Evolutionary conservation across 176 grass and related monocot genomes (phyloP), one percentile per base, ranked within the genome.

Genomic region (Oryza rufipogon): DNA sequence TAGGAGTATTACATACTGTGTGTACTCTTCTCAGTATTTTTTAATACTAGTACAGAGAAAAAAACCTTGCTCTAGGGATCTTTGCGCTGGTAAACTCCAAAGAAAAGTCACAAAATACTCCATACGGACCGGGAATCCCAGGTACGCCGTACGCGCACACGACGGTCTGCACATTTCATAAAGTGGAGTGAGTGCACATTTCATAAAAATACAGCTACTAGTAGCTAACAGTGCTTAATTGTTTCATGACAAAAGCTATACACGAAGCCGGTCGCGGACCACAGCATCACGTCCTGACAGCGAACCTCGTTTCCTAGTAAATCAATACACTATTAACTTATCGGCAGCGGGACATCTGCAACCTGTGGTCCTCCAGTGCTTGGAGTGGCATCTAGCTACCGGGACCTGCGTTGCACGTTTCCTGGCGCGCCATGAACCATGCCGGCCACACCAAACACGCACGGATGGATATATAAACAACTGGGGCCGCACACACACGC

Each of bases 381-480:
- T 11, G 23, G 72, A 52, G 45, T 16, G 46, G 16, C 17, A 32
- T 74, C 6, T 5, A 25, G n/a, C n/a, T 11, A 22, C 3, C 4
- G 71, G 71, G 23, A 8, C 71, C 16, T 49, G 47, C 3, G 45
- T 30, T 17, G 47, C 3, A 51, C 45, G 23, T 49, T 74, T 17
- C 71, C 25, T 74, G 14, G 22, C 2, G 22, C 23, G 5, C 26
- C 71, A 74, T 74, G 14, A 47, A 48, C 11, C 42, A 48, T 28
- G 63, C 63, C 20, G 70, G 71, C 23, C 45, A 49, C 71, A 28
- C 71, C 44, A 49, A 73, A 26, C 71, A 73, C 42, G 44, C 42
- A 16, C 44, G 22, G 44, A 30, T 15, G 44, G 71, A 30, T 11
- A 14, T 4, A 22, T 48, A 28, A 15, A 58, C 54, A 5, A 16